Conservation (phyloP, 192 early-diverging fungal genomes). For the Coemansia sp. region DNA sequence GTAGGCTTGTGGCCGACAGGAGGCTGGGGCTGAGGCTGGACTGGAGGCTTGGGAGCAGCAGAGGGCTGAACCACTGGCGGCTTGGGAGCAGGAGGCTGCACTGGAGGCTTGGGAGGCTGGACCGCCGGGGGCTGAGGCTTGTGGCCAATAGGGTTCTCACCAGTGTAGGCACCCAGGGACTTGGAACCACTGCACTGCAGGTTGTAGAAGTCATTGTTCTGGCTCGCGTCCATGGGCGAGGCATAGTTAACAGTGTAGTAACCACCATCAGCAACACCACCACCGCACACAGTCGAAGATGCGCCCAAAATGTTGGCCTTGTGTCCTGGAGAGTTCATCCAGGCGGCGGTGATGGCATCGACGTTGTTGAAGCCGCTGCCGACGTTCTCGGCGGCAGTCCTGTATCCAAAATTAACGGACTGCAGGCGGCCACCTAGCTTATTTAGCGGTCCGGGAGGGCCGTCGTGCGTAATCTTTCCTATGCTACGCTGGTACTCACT, state of each 20-base stretch:
- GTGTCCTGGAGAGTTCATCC: slow-evolving; percentile 59
- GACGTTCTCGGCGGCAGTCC: slow-evolving; percentile 54
- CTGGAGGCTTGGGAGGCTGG: neutral
- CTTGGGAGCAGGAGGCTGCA: neutral
- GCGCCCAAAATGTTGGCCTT: slow-evolving; percentile 54
- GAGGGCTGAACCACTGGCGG: slow-evolving; percentile 1
- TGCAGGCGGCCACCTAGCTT: slow-evolving; percentile 30
- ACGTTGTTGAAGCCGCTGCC: slow-evolving; percentile 27
- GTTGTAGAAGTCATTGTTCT: slow-evolving; percentile 27
- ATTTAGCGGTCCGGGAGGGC: slow-evolving; percentile 8
- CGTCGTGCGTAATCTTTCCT: slow-evolving; percentile 26
- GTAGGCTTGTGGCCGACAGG: neutral
- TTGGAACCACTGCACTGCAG: slow-evolving; percentile 34
- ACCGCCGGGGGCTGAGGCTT: neutral
- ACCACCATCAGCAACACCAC: slow-evolving; percentile 32
- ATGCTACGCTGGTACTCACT: slow-evolving; percentile 24
- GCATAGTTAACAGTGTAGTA: slow-evolving; percentile 50
- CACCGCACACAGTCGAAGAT: slow-evolving; percentile 56
- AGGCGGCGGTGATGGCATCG: slow-evolving; percentile 25
- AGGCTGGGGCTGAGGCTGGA: neutral
- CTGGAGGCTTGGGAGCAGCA: neutral
- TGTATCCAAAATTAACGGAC: slow-evolving; percentile 16
- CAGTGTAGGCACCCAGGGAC: slow-evolving; percentile 30
- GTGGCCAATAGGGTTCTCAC: slow-evolving; percentile 19
- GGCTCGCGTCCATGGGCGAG: slow-evolving; percentile 28